These are phyloP conservation scores for Pelargonium australe DNA, from an alignment of 441 rosid genomes.

Conservation along the genomic window DNA sequence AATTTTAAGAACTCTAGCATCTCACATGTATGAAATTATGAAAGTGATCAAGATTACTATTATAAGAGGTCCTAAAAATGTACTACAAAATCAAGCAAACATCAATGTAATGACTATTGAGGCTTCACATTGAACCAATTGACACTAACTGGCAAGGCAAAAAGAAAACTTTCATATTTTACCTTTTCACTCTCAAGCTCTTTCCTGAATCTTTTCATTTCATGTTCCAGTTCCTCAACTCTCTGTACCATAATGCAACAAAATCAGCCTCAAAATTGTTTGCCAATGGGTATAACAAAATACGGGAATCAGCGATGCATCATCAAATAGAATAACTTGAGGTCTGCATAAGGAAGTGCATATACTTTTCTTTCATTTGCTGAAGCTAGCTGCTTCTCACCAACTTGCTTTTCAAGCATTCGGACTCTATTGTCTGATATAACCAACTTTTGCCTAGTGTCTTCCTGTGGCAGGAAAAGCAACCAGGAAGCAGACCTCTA, in stretches of 20 bases:
- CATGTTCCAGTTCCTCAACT: constrained; percentile 73
- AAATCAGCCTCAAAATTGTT: constrained; percentile 14
- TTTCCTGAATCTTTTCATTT: constrained; percentile 44
- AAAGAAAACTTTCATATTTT: constrained; percentile 12
- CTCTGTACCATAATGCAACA: constrained; percentile 43
- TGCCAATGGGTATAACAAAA: background rate
- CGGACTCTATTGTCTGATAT: constrained; percentile 76
- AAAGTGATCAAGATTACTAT: background rate
- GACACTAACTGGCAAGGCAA: background rate
- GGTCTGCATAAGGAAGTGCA: constrained; percentile 19
- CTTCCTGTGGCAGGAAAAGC: constrained; percentile 49
- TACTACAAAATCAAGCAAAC: background rate
- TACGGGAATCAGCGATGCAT: background rate
- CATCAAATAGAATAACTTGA: background rate
- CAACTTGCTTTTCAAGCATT: constrained; percentile 79
- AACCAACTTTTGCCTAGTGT: constrained; percentile 77
- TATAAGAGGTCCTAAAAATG: background rate
- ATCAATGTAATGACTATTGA: background rate
- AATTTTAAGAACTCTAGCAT: background rate
- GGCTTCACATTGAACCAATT: background rate
- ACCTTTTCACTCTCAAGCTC: constrained; percentile 89
- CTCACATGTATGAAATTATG: constrained; percentile 9
- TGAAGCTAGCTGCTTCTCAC: constrained; percentile 61
- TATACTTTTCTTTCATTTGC: constrained; percentile 62
- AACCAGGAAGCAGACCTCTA: constrained; percentile 7